Base-by-base conservation (phyloP, 2,329 filamentous ascomycete species). In the Penicillium sp. region DNA sequence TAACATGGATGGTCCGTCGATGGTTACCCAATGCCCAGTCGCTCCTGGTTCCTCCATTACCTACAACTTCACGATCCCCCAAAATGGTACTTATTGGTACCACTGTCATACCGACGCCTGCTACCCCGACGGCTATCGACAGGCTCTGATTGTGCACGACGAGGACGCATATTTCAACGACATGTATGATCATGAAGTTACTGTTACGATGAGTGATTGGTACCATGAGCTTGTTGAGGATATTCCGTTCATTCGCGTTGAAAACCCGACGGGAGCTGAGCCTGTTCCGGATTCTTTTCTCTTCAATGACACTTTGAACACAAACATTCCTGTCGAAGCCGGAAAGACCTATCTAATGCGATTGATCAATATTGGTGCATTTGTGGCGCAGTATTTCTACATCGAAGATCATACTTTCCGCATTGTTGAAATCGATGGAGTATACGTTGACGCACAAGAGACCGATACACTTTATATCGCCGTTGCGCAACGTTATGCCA, bases 401-500 rank as follows among this genome's bases (percentile, higher is more conserved):
- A 78, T 82, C 45, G 78, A 81, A 59, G 76, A 72, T 42, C 79
- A 82, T 55, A 87, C 83, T 33, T 85, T 91, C 75, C 82, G 79
- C 29, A 86, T 91, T 54, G 82, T 91, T 35, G 89, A 91, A 71
- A 84, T 91, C 1, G 89, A 91, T 68, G 89, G 89, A 7, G 80
- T 90, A 12, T 91, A 89, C 64, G 86, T 82, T 0, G 80, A 89
- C 58, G 80, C 81, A 0, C 75, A 81, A 0, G 82, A 84, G 59
- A 84, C 87, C 0, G 78, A 83, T 25, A 83, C 83, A 78, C 79
- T 91, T 13, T 90, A 90, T 63, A 67, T 92, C 9, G 78, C 84
- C 13, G 82, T 86, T 12, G 89, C 87, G 0, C 89, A 92, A 72
- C 83, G 89, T 10, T 81, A 81, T 64, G 73, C 75, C 6, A 71